Conservation (phyloP, 2,329 filamentous ascomycete species). For the Pochonia chlamydosporia region DNA sequence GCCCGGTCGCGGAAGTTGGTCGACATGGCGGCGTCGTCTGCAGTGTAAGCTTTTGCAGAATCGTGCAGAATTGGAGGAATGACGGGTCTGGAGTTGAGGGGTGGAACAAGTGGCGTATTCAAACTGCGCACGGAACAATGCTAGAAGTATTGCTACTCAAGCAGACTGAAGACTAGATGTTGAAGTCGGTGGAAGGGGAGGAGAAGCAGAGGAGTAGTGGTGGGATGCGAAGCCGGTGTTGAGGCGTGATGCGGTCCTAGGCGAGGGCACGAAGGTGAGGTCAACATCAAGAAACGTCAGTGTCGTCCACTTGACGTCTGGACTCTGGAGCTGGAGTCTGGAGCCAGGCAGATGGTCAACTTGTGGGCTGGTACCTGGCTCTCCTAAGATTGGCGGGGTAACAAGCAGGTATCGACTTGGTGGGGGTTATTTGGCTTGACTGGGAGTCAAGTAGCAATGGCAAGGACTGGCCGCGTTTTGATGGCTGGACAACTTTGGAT, state of each 20-base stretch:
- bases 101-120: background rate
- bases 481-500: too few relatives aligned
- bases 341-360: background rate
- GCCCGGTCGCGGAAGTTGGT: constrained; percentile 96
- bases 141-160: constrained; percentile 1
- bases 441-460: background rate
- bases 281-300: too few relatives aligned
- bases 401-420: constrained; percentile 14
- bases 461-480: too few relatives aligned
- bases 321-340: too few relatives aligned
- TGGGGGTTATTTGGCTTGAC: background rate
- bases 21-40: constrained; percentile 59
- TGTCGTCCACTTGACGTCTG: constrained; percentile 3
- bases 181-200: too few relatives aligned
- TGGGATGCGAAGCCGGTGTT: background rate
- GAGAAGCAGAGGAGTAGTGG: background rate
- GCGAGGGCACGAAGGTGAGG: too few relatives aligned
- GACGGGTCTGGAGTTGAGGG: background rate
- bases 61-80: background rate
- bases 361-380: background rate
- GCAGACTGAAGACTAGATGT: too few relatives aligned
- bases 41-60: background rate
- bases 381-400: constrained; percentile 31
- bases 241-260: constrained; percentile 2
- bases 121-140: background rate